Evolutionary conservation across 192 early-diverging fungal species (phyloP).

Genomic region (Coemansia sp.): DNA sequence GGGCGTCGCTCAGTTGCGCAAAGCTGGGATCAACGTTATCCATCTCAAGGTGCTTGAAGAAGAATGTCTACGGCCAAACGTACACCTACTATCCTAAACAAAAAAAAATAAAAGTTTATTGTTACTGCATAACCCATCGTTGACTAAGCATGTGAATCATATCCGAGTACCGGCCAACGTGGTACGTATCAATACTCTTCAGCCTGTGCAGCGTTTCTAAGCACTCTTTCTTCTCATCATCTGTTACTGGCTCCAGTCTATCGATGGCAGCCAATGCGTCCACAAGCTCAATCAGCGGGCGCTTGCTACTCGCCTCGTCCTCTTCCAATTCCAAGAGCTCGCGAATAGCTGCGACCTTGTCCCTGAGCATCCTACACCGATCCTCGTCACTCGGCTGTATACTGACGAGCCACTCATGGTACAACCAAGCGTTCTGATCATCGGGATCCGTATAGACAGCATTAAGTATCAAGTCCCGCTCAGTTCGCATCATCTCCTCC

Average conservation of each 20-base stretch:
- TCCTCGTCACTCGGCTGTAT: slow-evolving; percentile 41
- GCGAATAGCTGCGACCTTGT: slow-evolving; percentile 37
- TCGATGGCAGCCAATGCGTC: slow-evolving; percentile 31
- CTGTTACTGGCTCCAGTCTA: slow-evolving; percentile 12
- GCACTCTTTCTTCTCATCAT: slow-evolving; percentile 29
- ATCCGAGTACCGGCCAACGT: slow-evolving; percentile 37
- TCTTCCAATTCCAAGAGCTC: slow-evolving; percentile 58
- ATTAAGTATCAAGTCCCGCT: slow-evolving; percentile 83
- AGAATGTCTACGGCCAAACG: slow-evolving; percentile 73
- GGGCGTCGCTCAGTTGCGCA: slow-evolving; percentile 70
- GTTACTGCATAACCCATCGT: slow-evolving; percentile 23
- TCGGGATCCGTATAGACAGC: slow-evolving; percentile 96
- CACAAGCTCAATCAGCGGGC: slow-evolving; percentile 42
- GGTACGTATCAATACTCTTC: slow-evolving; percentile 33
- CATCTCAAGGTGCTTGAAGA: slow-evolving; percentile 78
- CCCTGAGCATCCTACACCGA: slow-evolving; percentile 20
- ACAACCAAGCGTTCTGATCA: slow-evolving; percentile 97
- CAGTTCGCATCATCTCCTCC: slow-evolving; percentile 52
- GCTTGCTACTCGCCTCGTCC: slow-evolving; percentile 18
- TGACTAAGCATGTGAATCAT: slow-evolving; percentile 21
- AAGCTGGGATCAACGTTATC: slow-evolving; percentile 76
- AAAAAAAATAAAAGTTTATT: slow-evolving; percentile 4
- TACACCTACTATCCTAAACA: slow-evolving; percentile 51
- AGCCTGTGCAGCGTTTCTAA: slow-evolving; percentile 25
- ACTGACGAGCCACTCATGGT: slow-evolving; percentile 91